Percentiles rank a stretch among this genome's conserved stretches.
Conservation (phyloP, 1,284 basidiomycete species). For the Rhodotorula sp. region DNA sequence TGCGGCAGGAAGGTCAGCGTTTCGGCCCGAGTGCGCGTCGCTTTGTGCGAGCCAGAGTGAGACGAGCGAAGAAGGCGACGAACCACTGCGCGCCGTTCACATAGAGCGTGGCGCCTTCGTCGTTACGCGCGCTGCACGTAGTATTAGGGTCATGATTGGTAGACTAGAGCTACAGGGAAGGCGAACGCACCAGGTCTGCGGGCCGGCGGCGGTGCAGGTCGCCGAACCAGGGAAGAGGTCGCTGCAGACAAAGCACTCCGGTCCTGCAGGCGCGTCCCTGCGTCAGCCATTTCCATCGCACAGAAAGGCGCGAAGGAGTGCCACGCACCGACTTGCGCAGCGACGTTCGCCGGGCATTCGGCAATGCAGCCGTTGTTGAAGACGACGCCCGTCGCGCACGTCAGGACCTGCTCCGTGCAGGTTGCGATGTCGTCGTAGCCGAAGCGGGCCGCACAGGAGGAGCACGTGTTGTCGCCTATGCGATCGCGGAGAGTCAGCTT, state of each 20-base stretch:
- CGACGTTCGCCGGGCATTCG: background rate
- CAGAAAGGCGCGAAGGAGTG: background rate
- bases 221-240: background rate
- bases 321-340: background rate
- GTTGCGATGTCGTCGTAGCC: background rate
- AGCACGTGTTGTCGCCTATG: background rate
- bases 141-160: too few species aligned
- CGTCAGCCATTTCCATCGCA: background rate
- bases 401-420: background rate
- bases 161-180: background rate
- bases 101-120: background rate
- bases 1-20: background rate
- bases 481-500: background rate
- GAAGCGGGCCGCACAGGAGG: background rate
- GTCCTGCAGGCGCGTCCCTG: background rate
- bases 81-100: background rate
- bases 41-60: too few species aligned
- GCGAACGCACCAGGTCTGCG: background rate
- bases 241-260: background rate
- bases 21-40: rapidly evolving
- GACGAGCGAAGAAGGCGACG: background rate
- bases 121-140: background rate
- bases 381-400: background rate
- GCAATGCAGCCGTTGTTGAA: background rate
- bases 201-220: background rate